Evolutionary conservation across 768 basidiomycete species (phyloP).

Genomic region (Strobilomyces confusus): DNA sequence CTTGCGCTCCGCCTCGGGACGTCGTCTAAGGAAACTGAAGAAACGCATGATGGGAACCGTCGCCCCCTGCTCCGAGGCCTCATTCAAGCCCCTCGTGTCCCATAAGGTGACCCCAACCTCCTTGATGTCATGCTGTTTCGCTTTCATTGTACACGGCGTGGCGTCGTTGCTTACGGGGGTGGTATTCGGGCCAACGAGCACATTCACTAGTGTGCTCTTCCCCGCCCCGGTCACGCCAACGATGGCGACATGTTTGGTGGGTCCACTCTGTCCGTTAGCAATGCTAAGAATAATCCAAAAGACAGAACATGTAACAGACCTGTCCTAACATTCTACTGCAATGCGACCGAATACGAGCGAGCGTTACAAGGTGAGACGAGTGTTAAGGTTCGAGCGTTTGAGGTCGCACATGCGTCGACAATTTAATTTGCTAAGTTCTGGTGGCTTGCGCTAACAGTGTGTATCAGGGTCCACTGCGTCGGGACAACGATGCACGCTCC

Average conservation of each 20-base stretch:
- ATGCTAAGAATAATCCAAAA: background rate
- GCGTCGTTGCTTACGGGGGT: conserved; percentile 9
- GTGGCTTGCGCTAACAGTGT: background rate
- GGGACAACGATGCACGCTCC: conserved; percentile 3
- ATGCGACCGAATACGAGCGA: background rate
- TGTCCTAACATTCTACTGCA: background rate
- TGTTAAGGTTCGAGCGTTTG: background rate
- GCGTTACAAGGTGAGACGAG: background rate
- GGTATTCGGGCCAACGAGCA: background rate
- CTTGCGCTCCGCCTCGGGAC: conserved; percentile 8
- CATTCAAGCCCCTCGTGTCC: conserved; percentile 15
- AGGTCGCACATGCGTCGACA: background rate
- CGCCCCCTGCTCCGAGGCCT: background rate
- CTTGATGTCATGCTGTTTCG: background rate
- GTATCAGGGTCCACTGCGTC: background rate
- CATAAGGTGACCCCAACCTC: background rate
- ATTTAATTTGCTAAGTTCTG: background rate
- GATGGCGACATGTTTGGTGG: conserved; percentile 12
- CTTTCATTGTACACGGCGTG: background rate
- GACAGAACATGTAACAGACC: background rate
- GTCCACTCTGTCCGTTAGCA: background rate
- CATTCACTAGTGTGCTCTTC: conserved; percentile 7
- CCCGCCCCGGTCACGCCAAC: conserved; percentile 6
- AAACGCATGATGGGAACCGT: background rate
- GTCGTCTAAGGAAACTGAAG: background rate